Evolutionary conservation across 2,329 filamentous ascomycete genomes (phyloP).

Genomic region (Diaporthe sp.): DNA sequence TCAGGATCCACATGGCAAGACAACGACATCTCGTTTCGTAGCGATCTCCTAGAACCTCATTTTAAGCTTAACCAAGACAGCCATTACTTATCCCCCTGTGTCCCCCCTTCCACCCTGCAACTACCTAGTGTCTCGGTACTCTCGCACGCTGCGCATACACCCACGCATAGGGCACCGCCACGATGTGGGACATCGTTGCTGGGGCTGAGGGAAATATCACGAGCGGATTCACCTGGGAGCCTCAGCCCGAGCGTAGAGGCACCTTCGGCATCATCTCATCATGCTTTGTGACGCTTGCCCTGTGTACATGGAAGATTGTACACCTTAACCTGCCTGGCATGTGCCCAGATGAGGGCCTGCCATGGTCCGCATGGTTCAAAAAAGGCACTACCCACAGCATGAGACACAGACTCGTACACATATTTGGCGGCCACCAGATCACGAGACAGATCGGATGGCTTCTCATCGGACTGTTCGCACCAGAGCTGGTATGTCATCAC

Average conservation of each 20-base stretch:
- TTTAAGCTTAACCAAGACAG: constrained; percentile 22
- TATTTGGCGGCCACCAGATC: constrained; percentile 34
- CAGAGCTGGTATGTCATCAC: constrained; percentile 31
- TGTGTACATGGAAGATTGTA: constrained; percentile 37
- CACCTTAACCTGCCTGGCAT: constrained; percentile 33
- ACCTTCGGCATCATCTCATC: constrained; percentile 33
- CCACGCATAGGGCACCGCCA: not conserved
- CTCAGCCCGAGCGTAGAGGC: constrained; percentile 27
- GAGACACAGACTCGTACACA: constrained; percentile 31
- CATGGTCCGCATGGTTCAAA: constrained; percentile 33
- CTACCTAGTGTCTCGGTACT: not conserved
- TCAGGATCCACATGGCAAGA: constrained; percentile 1
- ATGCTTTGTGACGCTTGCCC: constrained; percentile 35
- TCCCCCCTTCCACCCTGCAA: not conserved
- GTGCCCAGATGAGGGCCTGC: constrained; percentile 32
- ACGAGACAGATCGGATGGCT: constrained; percentile 36
- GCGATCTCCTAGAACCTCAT: constrained; percentile 6
- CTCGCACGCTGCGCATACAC: not conserved
- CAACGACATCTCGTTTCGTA: constrained; percentile 19
- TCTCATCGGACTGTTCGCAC: constrained; percentile 31
- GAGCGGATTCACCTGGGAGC: constrained; percentile 22
- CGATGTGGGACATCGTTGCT: constrained; percentile 38
- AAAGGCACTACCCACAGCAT: constrained; percentile 22
- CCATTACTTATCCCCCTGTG: too few species aligned
- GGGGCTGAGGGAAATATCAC: constrained; percentile 30